Evolutionary conservation across 2,329 filamentous ascomycete species (phyloP).

Genomic region (Plectosphaerella plurivora): DNA sequence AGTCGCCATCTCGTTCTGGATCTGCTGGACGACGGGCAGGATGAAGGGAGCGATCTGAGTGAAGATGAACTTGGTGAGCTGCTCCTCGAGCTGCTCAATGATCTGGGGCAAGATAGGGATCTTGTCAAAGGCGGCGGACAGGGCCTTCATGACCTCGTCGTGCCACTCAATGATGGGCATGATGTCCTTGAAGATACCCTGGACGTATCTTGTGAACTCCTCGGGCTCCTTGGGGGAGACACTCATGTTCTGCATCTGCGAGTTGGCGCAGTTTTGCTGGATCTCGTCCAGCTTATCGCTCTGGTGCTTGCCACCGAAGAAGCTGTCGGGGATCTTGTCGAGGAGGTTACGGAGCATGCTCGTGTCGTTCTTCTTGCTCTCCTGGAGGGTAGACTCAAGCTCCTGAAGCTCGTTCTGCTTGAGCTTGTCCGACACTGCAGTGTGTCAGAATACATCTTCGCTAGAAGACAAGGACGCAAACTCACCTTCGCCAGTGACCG

Average conservation of each 20-base stretch:
- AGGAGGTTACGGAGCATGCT: constrained; percentile 76
- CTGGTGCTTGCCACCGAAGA: constrained; percentile 73
- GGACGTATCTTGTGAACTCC: constrained; percentile 74
- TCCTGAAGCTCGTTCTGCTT: constrained; percentile 88
- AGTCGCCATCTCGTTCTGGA: constrained; percentile 81
- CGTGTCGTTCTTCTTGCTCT: constrained; percentile 59
- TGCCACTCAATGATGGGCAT: constrained; percentile 91
- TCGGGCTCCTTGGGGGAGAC: constrained; percentile 79
- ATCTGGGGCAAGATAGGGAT: constrained; percentile 82
- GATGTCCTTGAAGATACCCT: constrained; percentile 70
- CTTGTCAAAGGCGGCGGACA: constrained; percentile 73
- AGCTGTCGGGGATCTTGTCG: constrained; percentile 73
- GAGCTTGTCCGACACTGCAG: constrained; percentile 75
- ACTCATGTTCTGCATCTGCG: constrained; percentile 69
- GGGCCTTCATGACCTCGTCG: constrained; percentile 77
- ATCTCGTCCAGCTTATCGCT: constrained; percentile 74
- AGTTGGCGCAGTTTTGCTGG: constrained; percentile 67
- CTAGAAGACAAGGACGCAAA: not conserved
- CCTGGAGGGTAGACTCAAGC: constrained; percentile 75
- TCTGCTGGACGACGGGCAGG: constrained; percentile 77
- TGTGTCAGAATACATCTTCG: constrained; percentile 5
- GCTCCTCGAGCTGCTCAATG: constrained; percentile 80
- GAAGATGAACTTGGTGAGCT: constrained; percentile 86
- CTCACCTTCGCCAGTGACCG: constrained; percentile 66
- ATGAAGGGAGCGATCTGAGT: constrained; percentile 86